Base-by-base conservation (phyloP, 2,329 filamentous ascomycete genomes). In the Huntiella moniliformis region DNA sequence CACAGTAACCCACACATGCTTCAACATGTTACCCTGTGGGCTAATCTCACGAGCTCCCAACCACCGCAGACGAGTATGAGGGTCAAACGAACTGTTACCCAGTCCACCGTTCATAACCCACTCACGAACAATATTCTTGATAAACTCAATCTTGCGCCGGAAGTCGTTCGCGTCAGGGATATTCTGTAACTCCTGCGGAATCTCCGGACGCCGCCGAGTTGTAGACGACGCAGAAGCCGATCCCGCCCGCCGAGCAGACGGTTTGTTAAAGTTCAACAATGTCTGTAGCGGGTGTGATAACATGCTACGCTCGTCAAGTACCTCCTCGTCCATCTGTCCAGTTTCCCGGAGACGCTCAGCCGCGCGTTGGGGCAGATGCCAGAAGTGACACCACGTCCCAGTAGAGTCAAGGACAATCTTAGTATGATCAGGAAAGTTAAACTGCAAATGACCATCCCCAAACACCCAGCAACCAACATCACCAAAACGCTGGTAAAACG, bases 401-500 rank as follows among this genome's bases (percentile, higher is more conserved):
- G 79, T 73, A 1, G 78, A 65, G 48, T 84, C 82, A 18, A 91
- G 64, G 10, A 88, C 79, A 46, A 91, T 73, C 62, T 91, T 91
- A 49, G 83, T 88, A 59, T 91, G 83, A 54, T 91, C 83, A 2
- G 83, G 82, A 59, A 91, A 91, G 62, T 91, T 88, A 62, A 88
- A 82, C 73, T 85, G 47, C 53, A 87, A 69, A 54, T 83, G 81
- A 2, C 83, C 83, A 57, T 88, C 82, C 47, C 73, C 74, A 55
- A 88, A 88, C 42, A 77, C 76, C 82, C 82, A 87, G 60, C 82
- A 80, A 12, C 82, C 81, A 28, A 87, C 81, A 54, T 82, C 82
- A 38, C 82, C 82, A 50, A 84, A 79, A 41, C 82, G 70, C 62
- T 88, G 82, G 57, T 87, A 88, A 53, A 87, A 87, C 1, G 77